Percentiles rank a stretch among this genome's conserved stretches.
Conservation (phyloP, 192 early-diverging fungal genomes). For the Kappamyces sp. region DNA sequence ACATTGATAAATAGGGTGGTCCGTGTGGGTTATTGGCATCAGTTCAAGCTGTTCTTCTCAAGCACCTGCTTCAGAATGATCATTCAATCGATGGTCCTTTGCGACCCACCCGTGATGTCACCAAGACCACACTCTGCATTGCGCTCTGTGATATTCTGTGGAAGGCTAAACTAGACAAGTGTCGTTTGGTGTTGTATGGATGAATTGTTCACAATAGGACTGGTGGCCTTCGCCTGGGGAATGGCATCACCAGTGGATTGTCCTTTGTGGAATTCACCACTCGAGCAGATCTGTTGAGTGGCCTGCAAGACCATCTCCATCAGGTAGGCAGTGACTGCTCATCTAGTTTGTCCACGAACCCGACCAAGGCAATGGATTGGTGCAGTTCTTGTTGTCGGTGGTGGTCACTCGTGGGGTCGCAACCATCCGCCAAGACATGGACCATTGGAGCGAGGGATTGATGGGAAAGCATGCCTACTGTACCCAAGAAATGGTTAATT, state of each 20-base stretch:
- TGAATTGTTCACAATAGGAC: no score
- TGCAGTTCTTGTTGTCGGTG: slow-evolving; percentile 41
- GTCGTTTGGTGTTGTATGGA: slow-evolving; percentile 25
- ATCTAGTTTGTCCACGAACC: slow-evolving; percentile 21
- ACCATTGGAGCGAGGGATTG: slow-evolving; percentile 30
- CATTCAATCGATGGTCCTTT: slow-evolving; percentile 20
- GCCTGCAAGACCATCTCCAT: background rate
- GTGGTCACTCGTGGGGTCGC: slow-evolving; percentile 35
- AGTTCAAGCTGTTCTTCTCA: slow-evolving; percentile 39
- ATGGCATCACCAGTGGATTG: slow-evolving; percentile 21
- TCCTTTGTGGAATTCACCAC: background rate
- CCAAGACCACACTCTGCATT: slow-evolving; percentile 28
- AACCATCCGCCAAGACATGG: slow-evolving; percentile 42
- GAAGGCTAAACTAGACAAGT: slow-evolving; percentile 24
- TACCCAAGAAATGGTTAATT: slow-evolving; percentile 50
- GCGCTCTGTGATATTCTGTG: slow-evolving; percentile 40
- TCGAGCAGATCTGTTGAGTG: background rate
- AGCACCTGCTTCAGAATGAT: slow-evolving; percentile 30
- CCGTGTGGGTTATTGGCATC: slow-evolving; percentile 49
- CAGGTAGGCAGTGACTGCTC: slow-evolving; percentile 23
- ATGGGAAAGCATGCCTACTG: slow-evolving; percentile 52
- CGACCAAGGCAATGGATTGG: slow-evolving; percentile 27
- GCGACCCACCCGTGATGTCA: slow-evolving; percentile 14
- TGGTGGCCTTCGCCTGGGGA: no score
- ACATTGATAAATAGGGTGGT: slow-evolving; percentile 28